Evolutionary conservation across 2,329 filamentous ascomycete species (phyloP).

Genomic region (Fusarium phyllophilum): DNA sequence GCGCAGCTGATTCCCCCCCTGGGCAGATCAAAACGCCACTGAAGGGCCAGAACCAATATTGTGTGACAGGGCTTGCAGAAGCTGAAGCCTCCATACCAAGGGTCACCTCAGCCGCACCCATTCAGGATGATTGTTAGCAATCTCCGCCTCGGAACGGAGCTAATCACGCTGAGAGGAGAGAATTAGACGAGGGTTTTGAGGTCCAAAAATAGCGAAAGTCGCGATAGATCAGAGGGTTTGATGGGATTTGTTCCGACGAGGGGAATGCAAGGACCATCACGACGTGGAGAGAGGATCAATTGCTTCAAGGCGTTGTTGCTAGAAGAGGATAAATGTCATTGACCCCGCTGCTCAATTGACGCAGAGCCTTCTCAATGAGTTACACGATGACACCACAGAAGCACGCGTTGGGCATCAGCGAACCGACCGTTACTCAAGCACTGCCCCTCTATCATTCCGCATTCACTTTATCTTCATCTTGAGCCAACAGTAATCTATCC

Average conservation of each 20-base stretch:
- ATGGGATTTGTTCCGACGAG: rapidly evolving
- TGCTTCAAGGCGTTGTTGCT: neutral
- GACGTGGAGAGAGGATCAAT: neutral
- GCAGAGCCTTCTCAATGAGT: neutral
- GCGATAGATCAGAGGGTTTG: neutral
- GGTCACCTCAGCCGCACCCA: neutral
- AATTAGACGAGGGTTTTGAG: no score
- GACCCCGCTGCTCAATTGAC: neutral
- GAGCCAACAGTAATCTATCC: rapidly evolving
- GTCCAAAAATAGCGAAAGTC: neutral
- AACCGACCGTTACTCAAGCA: neutral
- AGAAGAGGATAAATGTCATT: neutral
- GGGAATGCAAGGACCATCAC: neutral
- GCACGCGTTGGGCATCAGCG: neutral
- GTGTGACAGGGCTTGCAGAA: neutral
- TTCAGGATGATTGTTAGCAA: neutral
- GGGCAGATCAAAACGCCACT: neutral
- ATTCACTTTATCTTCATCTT: rapidly evolving
- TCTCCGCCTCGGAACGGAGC: neutral
- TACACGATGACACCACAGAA: neutral
- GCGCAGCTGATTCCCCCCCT: neutral
- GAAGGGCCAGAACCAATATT: neutral
- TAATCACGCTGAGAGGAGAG: neutral
- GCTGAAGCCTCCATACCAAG: neutral
- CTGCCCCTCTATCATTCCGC: neutral